Percentiles rank a stretch among this genome's conserved stretches.
phyloP scores from a whole-genome alignment of 192 early-diverging fungal species.

The Backusella tarrabulga region DNA sequence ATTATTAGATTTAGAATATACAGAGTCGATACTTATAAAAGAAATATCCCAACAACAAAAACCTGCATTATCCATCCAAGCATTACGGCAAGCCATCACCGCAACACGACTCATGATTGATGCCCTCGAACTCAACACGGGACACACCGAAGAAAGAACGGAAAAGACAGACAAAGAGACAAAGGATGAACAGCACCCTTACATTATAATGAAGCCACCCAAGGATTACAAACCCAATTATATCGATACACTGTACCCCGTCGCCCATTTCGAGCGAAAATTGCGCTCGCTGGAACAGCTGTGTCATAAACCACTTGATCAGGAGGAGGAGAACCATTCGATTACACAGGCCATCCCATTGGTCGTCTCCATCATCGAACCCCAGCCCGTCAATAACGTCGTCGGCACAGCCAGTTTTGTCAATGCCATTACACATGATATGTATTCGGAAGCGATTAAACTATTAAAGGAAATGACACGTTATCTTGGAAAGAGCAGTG shows the following conservation, averaged over 20 bases:
- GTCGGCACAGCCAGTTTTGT: background rate
- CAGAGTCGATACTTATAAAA: constrained; percentile 16
- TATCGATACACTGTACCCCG: constrained; percentile 31
- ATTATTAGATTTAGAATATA: constrained; percentile 49
- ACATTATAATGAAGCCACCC: constrained; percentile 4
- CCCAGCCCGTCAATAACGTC: background rate
- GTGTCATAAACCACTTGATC: constrained; percentile 22
- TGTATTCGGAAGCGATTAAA: constrained; percentile 32
- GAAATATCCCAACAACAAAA: constrained; percentile 2
- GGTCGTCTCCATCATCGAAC: constrained; percentile 21
- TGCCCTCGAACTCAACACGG: constrained; percentile 19
- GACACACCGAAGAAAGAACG: background rate
- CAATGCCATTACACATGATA: constrained; percentile 20
- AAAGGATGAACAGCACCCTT: background rate
- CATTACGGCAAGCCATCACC: constrained; percentile 22
- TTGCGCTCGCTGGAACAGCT: constrained; percentile 32
- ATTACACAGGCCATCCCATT: constrained; percentile 17
- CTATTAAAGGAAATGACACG: constrained; percentile 15
- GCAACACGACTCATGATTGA: constrained; percentile 29
- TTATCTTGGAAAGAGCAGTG: constrained; percentile 24
- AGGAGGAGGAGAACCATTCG: background rate
- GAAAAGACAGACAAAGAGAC: background rate
- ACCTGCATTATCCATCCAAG: constrained; percentile 20
- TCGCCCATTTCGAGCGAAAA: constrained; percentile 29
- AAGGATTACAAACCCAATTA: constrained; percentile 25